Base-by-base conservation (phyloP, 768 basidiomycete genomes). In the Suillus plorans region DNA sequence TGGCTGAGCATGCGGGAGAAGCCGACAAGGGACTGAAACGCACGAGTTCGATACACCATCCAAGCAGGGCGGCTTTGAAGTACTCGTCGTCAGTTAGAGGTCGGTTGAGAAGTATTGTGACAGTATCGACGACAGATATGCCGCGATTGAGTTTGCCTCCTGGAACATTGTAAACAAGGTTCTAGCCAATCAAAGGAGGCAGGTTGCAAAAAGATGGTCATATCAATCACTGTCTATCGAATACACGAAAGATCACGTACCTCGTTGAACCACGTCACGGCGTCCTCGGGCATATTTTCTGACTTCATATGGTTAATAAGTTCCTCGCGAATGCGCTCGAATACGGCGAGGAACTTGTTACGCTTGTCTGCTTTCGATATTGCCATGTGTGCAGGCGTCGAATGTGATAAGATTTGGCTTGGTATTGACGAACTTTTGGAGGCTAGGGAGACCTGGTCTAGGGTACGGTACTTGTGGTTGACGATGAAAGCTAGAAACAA, bases 61-160 rank as follows among this genome's bases (percentile, higher is more conserved):
- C 97, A 36, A 99, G 82, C 37, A 97, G 79, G 5, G 94, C 96
- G 8, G 94, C 86, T 69, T 91, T 88, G 78, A 90, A 81, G 80
- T 97, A 98, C 79, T 98, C 95, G 6, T 92, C 87, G 0, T 95
- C 93, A 0, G 82, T 81, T 67, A 97, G 78, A 20, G 79, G 56
- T 2, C 86, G 80, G 1, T 91, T 93, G 65, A 89, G 87, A 66
- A 99, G 78, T 74, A 98, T 95, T 78, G 94, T 89, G 61, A 89
- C 91, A 4, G 94, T 92, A 77, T 98, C 97, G 55, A 95, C 90
- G 70, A 97, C 95, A 13, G 94, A 95, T 80, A 98, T 83, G n/a
- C 97, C 95, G 42, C 97, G 88, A 78, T 97, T 99, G 62, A 98
- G 89, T 78, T 99, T 99, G 4, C 95, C 95, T 49, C 94, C 93